Evolutionary conservation across 495 filamentous ascomycete species (phyloP), one percentile per base, ranked within the genome.

Genomic region (Trichocladium uniseriatum): DNA sequence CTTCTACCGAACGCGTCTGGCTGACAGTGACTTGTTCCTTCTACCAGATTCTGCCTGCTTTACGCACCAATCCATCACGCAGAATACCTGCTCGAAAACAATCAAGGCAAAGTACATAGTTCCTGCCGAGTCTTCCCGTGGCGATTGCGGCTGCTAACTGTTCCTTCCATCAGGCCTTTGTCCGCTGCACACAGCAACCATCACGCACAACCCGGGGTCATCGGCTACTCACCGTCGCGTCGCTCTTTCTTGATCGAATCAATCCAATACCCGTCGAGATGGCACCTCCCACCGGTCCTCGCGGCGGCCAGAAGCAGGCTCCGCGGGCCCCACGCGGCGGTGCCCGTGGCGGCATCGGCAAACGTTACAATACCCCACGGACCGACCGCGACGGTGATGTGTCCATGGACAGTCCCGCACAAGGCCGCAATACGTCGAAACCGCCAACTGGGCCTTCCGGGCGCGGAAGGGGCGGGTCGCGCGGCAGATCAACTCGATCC

Each of bases 361-460:
- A 92, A 72, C 79, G 79, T 45, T 73, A 66, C 16, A 51, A 48
- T 31, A 50, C 67, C 13, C 64, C 66, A 6, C 75, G 78, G 41
- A 71, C 78, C 47, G 88, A 94, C 61, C 78, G 78, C 55, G 88
- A 94, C 74, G 88, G 88, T 13, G 88, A 94, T 66, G 71, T 92
- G 34, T 76, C 80, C 28, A 94, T 92, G 88, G 85, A 81, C 63
- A 69, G 64, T 39, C 64, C 69, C 18, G 60, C 61, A 27, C 59
- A 60, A 16, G 60, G 62, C 21, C 7, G 31, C 54, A 38, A 0
- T 24, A 16, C 27, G 0, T 6, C 49, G 32, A 71, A 43, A 6
- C 22, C 38, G 7, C 39, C 74, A 24, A 64, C 27, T 28, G 48
- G 41, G 57, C 51, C 69, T 58, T 40, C 70, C 41, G 62, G 57